Base-by-base conservation (phyloP, 1,284 basidiomycete genomes). In the Ceratobasidium sp. region DNA sequence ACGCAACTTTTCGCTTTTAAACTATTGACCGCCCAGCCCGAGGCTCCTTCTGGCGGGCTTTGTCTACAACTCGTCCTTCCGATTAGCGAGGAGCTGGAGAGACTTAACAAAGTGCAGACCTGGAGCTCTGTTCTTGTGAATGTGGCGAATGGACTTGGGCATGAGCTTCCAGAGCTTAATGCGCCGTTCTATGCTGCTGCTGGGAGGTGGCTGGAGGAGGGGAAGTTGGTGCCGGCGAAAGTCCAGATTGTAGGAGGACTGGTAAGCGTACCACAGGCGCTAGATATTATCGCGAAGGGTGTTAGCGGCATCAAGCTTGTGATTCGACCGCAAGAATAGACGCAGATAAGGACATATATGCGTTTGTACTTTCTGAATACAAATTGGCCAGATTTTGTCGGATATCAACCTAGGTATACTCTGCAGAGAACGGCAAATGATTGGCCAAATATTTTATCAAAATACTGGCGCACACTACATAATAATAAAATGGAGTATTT, bases 231-330 rank as follows among this genome's bases (percentile, higher is more conserved):
- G 11, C 67, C 67, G 14, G 59, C 57, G 19, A 36, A 45, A 11
- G 67, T 71, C 17, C 54, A 71, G 27, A 31, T 71, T 22, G 51
- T 76, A 1, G 22, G 64, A 41, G 67, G 62, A 1, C 22, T 76
- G 69, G 75, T 45, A 22, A 53, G 41, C 5, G 62, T 66, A 19
- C 44, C 57, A 14, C 53, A 74, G 48, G 75, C 71, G 6, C 45
- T 76, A 5, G 47, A 51, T 15, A 44, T 66, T 54, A 73, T 64
- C 7, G 27, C 47, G 22, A 53, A 65, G 31, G 75, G 75, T 5
- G 72, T 76, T 0, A 76, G 75, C 53, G 75, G 75, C 4, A 62
- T 76, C 29, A 76, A 76, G 31, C 63, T 76, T 19, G 63, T 76
- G 8, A 53, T 76, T 60, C 67, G 47, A 19, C 67, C 67, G 45